phyloP scores from a whole-genome alignment of 495 filamentous ascomycete species.

The Apodospora peruviana region DNA sequence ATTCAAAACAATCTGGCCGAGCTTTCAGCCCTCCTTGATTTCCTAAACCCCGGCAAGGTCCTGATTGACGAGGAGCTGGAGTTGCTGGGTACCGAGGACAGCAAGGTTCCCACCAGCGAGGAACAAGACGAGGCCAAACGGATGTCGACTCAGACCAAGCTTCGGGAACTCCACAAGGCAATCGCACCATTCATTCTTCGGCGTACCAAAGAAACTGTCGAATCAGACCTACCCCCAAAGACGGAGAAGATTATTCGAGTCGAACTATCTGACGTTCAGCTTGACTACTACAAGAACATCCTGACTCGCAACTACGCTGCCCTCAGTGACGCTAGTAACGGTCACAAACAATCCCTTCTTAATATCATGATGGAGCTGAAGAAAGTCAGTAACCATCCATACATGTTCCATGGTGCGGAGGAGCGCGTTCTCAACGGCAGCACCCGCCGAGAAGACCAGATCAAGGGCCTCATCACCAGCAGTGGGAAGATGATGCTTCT shows the following conservation, averaged over 20 bases:
- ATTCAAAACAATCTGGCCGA: slow-evolving; percentile 96
- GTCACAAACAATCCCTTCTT: slow-evolving; percentile 86
- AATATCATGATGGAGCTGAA: slow-evolving; percentile 99
- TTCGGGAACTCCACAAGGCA: slow-evolving; percentile 60
- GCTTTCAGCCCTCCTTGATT: slow-evolving; percentile 86
- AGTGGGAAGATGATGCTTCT: slow-evolving; percentile 99
- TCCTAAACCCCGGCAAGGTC: slow-evolving; percentile 86
- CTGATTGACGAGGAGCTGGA: slow-evolving; percentile 87
- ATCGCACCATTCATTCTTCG: slow-evolving; percentile 90
- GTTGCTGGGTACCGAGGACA: slow-evolving; percentile 34
- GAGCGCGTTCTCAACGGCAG: slow-evolving; percentile 75
- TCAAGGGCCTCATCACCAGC: slow-evolving; percentile 86
- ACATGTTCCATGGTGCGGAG: slow-evolving; percentile 93
- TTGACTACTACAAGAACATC: slow-evolving; percentile 99
- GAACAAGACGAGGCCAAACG: slow-evolving; percentile 32
- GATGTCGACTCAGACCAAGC: slow-evolving; percentile 33
- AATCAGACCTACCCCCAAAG: slow-evolving; percentile 92
- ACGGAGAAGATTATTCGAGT: slow-evolving; percentile 98
- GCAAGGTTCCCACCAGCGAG: slow-evolving; percentile 24
- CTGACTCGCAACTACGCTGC: slow-evolving; percentile 94
- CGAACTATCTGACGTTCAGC: slow-evolving; percentile 88
- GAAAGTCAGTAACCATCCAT: slow-evolving; percentile 97
- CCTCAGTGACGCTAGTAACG: slow-evolving; percentile 79
- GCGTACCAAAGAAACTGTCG: slow-evolving; percentile 95
- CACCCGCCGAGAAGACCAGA: slow-evolving; percentile 73